These are phyloP conservation scores for Botrytis galanthina DNA, from an alignment of 2,329 filamentous ascomycete species.

Conservation along the genomic window DNA sequence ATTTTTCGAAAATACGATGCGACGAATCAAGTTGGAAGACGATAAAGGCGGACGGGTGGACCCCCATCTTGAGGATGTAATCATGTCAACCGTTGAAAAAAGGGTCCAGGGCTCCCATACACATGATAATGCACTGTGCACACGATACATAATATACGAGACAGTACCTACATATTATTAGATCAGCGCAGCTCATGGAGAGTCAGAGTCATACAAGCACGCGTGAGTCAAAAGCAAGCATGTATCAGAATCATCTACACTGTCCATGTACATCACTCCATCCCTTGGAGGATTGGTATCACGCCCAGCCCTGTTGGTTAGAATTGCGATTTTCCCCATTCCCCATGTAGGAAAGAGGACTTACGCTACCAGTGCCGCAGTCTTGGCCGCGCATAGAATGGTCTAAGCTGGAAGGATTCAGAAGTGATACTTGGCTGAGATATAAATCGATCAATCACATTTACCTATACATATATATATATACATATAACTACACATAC, in stretches of 20 bases:
- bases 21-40: not conserved
- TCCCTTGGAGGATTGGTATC: not conserved
- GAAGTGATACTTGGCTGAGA: not conserved
- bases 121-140: not conserved
- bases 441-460: no score
- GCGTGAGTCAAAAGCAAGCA: not conserved
- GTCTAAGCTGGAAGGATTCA: not conserved
- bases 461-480: not conserved
- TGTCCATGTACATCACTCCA: not conserved
- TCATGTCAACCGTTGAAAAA: not conserved
- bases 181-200: not conserved
- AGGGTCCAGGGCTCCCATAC: not conserved
- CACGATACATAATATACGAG: not conserved
- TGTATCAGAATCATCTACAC: not conserved
- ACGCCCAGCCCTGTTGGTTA: not conserved
- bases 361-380: not conserved
- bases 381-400: not conserved
- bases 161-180: not conserved
- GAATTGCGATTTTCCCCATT: not conserved
- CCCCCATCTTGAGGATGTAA: not conserved
- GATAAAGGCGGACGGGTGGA: not conserved
- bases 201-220: not conserved
- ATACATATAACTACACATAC: no score
- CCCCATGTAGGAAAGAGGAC: not conserved
- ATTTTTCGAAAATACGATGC: not conserved